These are phyloP conservation scores for Petasospora rhodanensis DNA, from an alignment of 1,139 yeast genomes.

Conservation along the genomic window DNA sequence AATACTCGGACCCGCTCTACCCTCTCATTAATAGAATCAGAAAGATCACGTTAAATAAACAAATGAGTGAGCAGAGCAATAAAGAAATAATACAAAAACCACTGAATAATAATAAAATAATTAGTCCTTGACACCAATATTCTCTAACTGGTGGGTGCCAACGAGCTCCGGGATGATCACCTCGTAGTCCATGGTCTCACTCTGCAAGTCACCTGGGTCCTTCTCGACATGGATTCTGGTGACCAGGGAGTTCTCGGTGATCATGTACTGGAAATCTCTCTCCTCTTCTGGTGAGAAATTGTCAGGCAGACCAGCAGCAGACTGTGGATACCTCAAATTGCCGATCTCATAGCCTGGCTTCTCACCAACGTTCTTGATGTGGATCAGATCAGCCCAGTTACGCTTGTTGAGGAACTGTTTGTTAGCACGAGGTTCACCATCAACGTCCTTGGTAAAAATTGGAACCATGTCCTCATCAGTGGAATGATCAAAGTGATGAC, in stretches of 20 bases:
- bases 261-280: slow-evolving; percentile 39
- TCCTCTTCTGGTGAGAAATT: slow-evolving; percentile 19
- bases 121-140: slow-evolving; percentile 21
- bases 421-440: slow-evolving; percentile 52
- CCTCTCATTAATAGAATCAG: too few species aligned
- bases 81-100: not conserved
- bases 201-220: slow-evolving; percentile 45
- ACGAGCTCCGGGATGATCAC: slow-evolving; percentile 60
- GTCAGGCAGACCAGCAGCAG: slow-evolving; percentile 10
- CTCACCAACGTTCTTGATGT: slow-evolving; percentile 32
- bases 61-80: not conserved
- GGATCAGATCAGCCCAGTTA: slow-evolving; percentile 63
- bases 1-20: too few species aligned
- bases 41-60: too few species aligned
- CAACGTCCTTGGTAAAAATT: slow-evolving; percentile 58
- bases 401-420: slow-evolving; percentile 68
- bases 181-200: slow-evolving; percentile 62
- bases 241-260: slow-evolving; percentile 54
- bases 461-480: slow-evolving; percentile 82
- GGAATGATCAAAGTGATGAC: slow-evolving; percentile 58
- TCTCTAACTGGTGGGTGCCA: slow-evolving; percentile 15
- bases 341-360: slow-evolving; percentile 25
- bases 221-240: slow-evolving; percentile 72
- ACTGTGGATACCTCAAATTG: slow-evolving; percentile 30
- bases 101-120: not conserved